phyloP scores from a whole-genome alignment of 2,329 filamentous ascomycete species.

The Pseudogymnoascus sp. region DNA sequence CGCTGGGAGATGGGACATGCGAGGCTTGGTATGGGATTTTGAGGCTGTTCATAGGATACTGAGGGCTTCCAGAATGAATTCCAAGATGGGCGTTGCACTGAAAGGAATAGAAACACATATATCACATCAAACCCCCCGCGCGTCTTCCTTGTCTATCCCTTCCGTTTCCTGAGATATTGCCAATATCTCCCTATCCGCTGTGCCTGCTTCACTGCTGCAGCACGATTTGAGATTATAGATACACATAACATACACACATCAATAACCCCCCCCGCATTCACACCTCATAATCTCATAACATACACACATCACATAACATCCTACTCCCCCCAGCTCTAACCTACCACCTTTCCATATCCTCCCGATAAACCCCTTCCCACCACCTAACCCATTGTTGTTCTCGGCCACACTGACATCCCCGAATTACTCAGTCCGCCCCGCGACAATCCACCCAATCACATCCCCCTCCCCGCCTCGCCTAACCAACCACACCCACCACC shows the following conservation, averaged over 20 bases:
- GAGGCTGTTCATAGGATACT: neutral
- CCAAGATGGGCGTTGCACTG: neutral
- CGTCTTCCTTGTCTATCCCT: neutral
- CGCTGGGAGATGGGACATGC: neutral
- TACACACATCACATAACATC: neutral
- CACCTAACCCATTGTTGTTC: neutral
- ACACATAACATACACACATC: conserved; percentile 4
- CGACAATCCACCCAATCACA: neutral
- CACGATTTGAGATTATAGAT: neutral
- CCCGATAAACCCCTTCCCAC: neutral
- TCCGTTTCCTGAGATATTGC: neutral
- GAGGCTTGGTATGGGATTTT: neutral
- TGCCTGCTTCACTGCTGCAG: too few species aligned
- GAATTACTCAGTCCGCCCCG: neutral
- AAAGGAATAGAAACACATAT: neutral
- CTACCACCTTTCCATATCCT: neutral
- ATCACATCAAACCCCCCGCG: neutral
- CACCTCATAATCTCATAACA: neutral
- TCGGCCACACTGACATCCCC: neutral
- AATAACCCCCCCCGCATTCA: neutral
- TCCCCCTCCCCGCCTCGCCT: neutral
- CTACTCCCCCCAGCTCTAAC: neutral
- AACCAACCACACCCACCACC: too few species aligned
- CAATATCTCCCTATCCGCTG: neutral
- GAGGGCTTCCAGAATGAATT: neutral